Base-by-base conservation (phyloP, 352 stramenopile species). In the Achlya hypogyna region DNA sequence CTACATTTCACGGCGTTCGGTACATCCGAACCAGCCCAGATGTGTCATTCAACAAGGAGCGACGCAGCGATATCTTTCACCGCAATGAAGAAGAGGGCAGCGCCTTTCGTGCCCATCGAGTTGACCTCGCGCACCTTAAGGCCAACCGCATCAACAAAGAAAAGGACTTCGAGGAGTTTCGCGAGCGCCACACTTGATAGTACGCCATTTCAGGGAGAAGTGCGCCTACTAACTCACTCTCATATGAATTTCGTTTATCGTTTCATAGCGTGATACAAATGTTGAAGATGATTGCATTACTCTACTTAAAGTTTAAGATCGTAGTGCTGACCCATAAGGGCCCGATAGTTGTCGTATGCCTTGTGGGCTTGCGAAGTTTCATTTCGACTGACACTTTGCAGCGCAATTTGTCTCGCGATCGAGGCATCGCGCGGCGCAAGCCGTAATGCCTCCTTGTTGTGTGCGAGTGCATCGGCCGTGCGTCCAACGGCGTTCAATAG, bases 401-500 rank as follows among this genome's bases (percentile, higher is more conserved):
- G 53, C 3, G 82, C 72, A n/a, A 89, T 71, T 1, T 74, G 74
- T 23, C 63, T 70, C 1, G 75, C 69, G 14, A 84, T 51, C 2
- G 68, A 73, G 0, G 76, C 74, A 31, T 91, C 79, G 0, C 62
- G 59, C 0, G 82, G 79, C 0, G 54, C 72, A 12, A 88, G 53
- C 6, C 29, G 35, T 4, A 84, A 59, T 1, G 71, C 79, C 0
- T 34, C 70, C n/a, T 79, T 70, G 52, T 79, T 87, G 60, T 86
- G 74, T n/a, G 28, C 5, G 0, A 86, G 56, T 1, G 82, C 74
- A 22, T 89, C 82, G 0, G 63, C 45, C 1, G 80, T 73, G 5
- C 78, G 65, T 0, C 80, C 82, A 6, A 91, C 70, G 20, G 71
- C 71, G 53, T 91, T 80, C 51, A 79, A 79, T 23, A 91, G 60